Evolutionary conservation across 805 yeast genomes (phyloP).

Genomic region (Candida fluviatilis): DNA sequence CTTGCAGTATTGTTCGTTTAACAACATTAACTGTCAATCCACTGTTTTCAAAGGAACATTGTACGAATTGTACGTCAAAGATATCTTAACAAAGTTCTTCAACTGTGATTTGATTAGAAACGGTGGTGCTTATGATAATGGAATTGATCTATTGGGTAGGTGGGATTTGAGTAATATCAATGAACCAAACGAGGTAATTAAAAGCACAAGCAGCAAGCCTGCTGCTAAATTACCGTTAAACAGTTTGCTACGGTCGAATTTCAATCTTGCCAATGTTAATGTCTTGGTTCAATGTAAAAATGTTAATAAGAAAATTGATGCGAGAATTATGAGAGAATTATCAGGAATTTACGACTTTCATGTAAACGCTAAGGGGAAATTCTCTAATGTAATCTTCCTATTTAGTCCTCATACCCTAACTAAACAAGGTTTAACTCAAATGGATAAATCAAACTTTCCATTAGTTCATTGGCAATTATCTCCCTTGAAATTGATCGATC

Average conservation of each 20-base stretch:
- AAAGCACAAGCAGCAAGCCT: constrained; percentile 1
- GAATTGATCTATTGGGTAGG: constrained; percentile 51
- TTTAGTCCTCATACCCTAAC: constrained; percentile 47
- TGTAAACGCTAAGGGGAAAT: constrained; percentile 16
- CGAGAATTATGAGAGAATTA: constrained; percentile 48
- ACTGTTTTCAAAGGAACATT: constrained; percentile 53
- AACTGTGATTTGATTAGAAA: constrained; percentile 36
- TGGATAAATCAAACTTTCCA: constrained; percentile 44
- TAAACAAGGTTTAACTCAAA: constrained; percentile 40
- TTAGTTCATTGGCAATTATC: constrained; percentile 40
- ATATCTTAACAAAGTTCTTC: constrained; percentile 33
- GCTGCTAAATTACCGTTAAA: not conserved
- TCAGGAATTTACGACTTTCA: constrained; percentile 47
- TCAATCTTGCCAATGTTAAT: constrained; percentile 21
- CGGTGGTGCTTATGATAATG: constrained; percentile 57
- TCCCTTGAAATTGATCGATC: constrained; percentile 18
- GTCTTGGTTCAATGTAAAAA: constrained; percentile 56
- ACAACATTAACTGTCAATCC: constrained; percentile 20
- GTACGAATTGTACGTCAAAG: constrained; percentile 46
- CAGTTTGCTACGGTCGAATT: constrained; percentile 8
- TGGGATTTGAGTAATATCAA: constrained; percentile 40
- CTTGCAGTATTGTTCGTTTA: constrained; percentile 23
- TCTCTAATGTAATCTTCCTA: constrained; percentile 34
- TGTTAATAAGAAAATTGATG: constrained; percentile 39
- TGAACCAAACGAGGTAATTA: constrained; percentile 8